Evolutionary conservation across 2,329 filamentous ascomycete species (phyloP).

Genomic region (Diaporthe citriasiana): DNA sequence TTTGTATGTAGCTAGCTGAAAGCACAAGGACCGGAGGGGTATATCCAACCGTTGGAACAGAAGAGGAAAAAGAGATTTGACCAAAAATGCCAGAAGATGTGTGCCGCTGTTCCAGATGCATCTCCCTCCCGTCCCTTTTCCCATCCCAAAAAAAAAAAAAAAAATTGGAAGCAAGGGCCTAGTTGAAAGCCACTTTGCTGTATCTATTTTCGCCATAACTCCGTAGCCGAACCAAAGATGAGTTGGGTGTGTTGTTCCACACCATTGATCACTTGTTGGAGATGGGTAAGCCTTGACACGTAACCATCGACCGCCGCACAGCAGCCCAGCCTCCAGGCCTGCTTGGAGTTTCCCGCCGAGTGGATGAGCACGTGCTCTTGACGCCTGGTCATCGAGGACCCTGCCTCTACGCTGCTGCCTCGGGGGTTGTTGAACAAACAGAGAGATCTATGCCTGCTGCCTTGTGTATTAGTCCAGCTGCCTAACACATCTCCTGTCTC

Average conservation of each 20-base stretch:
- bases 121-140: neutral
- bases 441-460: neutral
- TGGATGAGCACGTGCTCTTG: neutral
- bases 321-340: slow-evolving; percentile 8
- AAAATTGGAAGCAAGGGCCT: slow-evolving; percentile 2
- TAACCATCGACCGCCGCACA: slow-evolving; percentile 1
- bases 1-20: slow-evolving; percentile 3
- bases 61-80: neutral
- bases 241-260: slow-evolving; percentile 5
- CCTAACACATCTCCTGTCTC: neutral
- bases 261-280: neutral
- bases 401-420: slow-evolving; percentile 16
- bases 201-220: slow-evolving; percentile 21
- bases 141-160: neutral
- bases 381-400: slow-evolving; percentile 6
- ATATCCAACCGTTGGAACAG: slow-evolving; percentile 2
- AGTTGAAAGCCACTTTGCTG: slow-evolving; percentile 16
- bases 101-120: slow-evolving; percentile 8
- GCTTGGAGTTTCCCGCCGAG: slow-evolving; percentile 12
- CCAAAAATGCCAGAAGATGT: neutral
- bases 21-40: slow-evolving; percentile 32
- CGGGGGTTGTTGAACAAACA: neutral
- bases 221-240: slow-evolving; percentile 14
- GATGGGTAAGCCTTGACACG: neutral
- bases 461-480: slow-evolving; percentile 19